A percentile compares a stretch with the other conserved stretches of the same genome.
These are phyloP conservation scores for Ottelia alismoides DNA, from an alignment of 106 monocot species.

Conservation along the genomic window DNA sequence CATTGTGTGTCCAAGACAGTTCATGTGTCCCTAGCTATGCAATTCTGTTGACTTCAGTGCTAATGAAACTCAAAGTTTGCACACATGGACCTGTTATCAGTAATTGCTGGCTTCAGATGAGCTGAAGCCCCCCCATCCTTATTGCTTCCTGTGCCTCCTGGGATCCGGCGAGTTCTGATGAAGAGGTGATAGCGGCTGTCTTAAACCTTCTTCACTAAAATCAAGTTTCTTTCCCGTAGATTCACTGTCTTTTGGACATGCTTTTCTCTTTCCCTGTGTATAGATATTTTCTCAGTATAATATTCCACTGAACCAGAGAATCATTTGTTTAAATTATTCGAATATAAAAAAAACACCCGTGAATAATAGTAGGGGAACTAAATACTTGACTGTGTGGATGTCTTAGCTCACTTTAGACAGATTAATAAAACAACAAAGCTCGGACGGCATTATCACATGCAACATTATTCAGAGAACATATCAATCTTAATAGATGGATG, in stretches of 20 bases:
- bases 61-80: no score
- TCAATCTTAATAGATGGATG: no score
- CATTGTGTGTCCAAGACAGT: no score
- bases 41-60: no score
- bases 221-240: conserved; percentile 17
- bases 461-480: no score
- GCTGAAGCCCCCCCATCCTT: no score
- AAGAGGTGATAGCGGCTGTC: conserved; percentile 47
- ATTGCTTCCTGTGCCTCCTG: conserved; percentile 40
- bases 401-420: not conserved
- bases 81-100: no score
- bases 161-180: conserved; percentile 39
- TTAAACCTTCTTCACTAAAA: conserved; percentile 21
- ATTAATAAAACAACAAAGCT: not conserved
- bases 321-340: not conserved
- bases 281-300: no score
- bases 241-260: conserved; percentile 19
- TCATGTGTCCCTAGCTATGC: no score
- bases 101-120: no score
- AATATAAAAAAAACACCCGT: not conserved
- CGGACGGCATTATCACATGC: not conserved
- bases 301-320: not conserved
- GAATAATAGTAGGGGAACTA: not conserved
- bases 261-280: conserved; percentile 47
- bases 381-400: not conserved